Evolutionary conservation across 2,329 filamentous ascomycete species (phyloP).

Genomic region (Pyrenophora teres): DNA sequence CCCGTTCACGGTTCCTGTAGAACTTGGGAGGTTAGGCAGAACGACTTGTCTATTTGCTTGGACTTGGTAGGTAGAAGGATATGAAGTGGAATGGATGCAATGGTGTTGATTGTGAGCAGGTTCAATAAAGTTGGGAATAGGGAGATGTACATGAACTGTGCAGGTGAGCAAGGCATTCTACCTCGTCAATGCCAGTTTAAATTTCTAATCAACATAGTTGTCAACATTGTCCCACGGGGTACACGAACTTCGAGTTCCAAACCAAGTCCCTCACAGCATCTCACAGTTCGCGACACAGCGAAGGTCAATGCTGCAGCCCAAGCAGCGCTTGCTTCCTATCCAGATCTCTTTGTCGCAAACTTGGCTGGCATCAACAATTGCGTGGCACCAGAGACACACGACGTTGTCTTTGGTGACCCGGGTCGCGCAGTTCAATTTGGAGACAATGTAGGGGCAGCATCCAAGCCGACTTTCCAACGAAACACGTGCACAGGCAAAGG

Average conservation of each 20-base stretch:
- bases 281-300: not conserved
- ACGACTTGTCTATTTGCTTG: slow-evolving; percentile 67
- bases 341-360: slow-evolving; percentile 53
- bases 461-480: slow-evolving; percentile 14
- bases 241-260: not conserved
- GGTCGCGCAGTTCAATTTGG: slow-evolving; percentile 49
- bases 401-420: slow-evolving; percentile 50
- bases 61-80: slow-evolving; percentile 50
- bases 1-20: slow-evolving; percentile 57
- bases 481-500: slow-evolving; percentile 28
- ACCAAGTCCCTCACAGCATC: not conserved
- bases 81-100: not conserved
- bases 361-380: slow-evolving; percentile 49
- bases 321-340: slow-evolving; percentile 41
- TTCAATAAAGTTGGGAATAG: slow-evolving; percentile 77
- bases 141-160: slow-evolving; percentile 86
- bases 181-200: too few species aligned
- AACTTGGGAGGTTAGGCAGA: not conserved
- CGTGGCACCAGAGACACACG: slow-evolving; percentile 43
- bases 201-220: slow-evolving; percentile 54
- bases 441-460: slow-evolving; percentile 34
- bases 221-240: slow-evolving; percentile 58
- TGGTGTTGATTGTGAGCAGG: slow-evolving; percentile 14
- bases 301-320: slow-evolving; percentile 26
- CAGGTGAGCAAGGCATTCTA: too few species aligned